Conservation (phyloP, 2,329 filamentous ascomycete genomes). For the Talaromyces piceae region DNA sequence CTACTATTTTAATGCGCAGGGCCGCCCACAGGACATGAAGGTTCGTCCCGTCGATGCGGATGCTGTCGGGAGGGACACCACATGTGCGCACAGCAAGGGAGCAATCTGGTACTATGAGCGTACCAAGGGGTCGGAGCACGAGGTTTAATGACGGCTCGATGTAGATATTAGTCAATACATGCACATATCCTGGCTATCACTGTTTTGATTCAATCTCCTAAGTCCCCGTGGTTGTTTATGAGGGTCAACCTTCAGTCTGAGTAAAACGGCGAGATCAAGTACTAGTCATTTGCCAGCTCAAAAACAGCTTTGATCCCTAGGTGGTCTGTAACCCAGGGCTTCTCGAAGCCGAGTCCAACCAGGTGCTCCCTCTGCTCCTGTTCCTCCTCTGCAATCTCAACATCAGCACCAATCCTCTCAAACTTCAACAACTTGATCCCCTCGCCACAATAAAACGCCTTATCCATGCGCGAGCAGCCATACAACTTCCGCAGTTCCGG, state of each 20-base stretch:
- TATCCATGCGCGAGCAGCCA: conserved; percentile 50
- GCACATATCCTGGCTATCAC: not conserved
- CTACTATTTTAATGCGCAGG: conserved; percentile 58
- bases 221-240: no score
- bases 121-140: conserved; percentile 1
- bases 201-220: no score
- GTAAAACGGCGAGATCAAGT: not conserved
- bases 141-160: not conserved
- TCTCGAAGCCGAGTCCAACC: not conserved
- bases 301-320: conserved; percentile 7
- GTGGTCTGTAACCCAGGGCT: conserved; percentile 10
- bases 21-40: conserved; percentile 48
- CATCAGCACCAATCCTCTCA: conserved; percentile 11
- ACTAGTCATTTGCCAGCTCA: not conserved
- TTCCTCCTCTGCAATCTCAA: conserved; percentile 1
- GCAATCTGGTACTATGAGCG: conserved; percentile 10
- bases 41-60: conserved; percentile 31
- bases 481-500: conserved; percentile 36
- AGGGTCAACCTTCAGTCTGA: no score
- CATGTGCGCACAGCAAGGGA: conserved; percentile 17
- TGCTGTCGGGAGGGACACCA: conserved; percentile 12
- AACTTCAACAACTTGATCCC: conserved; percentile 1
- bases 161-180: not conserved
- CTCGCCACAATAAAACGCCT: conserved; percentile 42
- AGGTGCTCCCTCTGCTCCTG: conserved; percentile 1